Evolutionary conservation across 345 rosid species (phyloP).

Genomic region (Syzygium oleosum): DNA sequence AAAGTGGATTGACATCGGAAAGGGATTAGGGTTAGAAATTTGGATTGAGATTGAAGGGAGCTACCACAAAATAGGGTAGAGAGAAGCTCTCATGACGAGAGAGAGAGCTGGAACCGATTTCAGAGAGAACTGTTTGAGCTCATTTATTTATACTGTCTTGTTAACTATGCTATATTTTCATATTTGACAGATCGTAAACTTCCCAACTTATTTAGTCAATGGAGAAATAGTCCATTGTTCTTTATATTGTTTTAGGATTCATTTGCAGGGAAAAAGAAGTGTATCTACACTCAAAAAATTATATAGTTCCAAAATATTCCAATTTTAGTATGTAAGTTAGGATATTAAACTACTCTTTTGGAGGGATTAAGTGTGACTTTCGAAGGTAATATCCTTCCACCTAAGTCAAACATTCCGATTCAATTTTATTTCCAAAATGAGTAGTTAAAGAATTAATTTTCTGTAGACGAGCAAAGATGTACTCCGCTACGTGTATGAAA

Average conservation of each 20-base stretch:
- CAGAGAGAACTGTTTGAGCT: too few relatives aligned
- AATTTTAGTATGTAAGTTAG: neutral
- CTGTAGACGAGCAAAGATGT: neutral
- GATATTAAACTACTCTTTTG: neutral
- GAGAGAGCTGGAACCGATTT: too few relatives aligned
- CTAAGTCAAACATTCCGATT: neutral
- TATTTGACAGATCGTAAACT: neutral
- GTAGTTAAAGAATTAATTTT: neutral
- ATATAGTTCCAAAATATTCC: neutral
- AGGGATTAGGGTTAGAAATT: too few relatives aligned
- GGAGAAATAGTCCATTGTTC: neutral
- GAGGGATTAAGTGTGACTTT: neutral
- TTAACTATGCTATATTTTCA: neutral
- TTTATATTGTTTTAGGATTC: neutral
- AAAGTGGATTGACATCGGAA: too few relatives aligned
- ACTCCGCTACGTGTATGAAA: neutral
- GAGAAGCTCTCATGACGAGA: too few relatives aligned
- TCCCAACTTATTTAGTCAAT: neutral
- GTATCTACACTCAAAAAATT: neutral
- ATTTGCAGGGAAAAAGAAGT: neutral
- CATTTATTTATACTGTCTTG: neutral
- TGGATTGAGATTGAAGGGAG: too few relatives aligned
- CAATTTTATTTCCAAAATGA: neutral
- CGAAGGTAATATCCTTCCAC: neutral
- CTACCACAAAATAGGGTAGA: too few relatives aligned